Percentiles rank a stretch among this genome's conserved stretches.
phyloP scores from a whole-genome alignment of 257 asterid genomes.

The Solanum bulbocastanum region DNA sequence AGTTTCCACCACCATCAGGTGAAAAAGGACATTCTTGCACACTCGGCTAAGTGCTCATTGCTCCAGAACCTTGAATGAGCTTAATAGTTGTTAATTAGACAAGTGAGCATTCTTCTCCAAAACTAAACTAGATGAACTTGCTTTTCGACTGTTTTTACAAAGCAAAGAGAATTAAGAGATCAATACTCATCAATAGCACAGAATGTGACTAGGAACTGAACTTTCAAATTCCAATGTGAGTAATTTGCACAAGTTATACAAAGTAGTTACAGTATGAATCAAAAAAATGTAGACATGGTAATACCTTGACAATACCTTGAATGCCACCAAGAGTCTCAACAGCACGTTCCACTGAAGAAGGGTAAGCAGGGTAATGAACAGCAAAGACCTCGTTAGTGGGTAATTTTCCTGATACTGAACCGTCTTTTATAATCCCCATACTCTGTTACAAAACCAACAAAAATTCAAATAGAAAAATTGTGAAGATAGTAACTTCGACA shows the following conservation, averaged over 20 bases:
- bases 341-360: slow-evolving; percentile 76
- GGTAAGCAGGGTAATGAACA: slow-evolving; percentile 85
- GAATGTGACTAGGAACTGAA: neutral
- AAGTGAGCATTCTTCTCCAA: neutral
- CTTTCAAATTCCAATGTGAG: neutral
- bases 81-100: neutral
- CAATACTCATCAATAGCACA: neutral
- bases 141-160: neutral
- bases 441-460: neutral
- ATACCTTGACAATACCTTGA: slow-evolving; percentile 62
- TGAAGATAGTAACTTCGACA: neutral
- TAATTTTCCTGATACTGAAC: slow-evolving; percentile 59
- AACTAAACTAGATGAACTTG: neutral
- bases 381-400: slow-evolving; percentile 45
- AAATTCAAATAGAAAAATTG: neutral
- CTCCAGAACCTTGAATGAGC: neutral
- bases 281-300: neutral
- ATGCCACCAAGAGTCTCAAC: slow-evolving; percentile 80
- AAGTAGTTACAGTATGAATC: neutral
- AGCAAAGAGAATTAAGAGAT: neutral
- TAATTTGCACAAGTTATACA: neutral
- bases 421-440: slow-evolving; percentile 67
- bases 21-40: neutral
- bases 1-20: neutral
- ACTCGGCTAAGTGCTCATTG: neutral